Evolutionary conservation across 106 monocot genomes (phyloP), one percentile per base, ranked within the genome.

Genomic region (Apostasia ramifera): DNA sequence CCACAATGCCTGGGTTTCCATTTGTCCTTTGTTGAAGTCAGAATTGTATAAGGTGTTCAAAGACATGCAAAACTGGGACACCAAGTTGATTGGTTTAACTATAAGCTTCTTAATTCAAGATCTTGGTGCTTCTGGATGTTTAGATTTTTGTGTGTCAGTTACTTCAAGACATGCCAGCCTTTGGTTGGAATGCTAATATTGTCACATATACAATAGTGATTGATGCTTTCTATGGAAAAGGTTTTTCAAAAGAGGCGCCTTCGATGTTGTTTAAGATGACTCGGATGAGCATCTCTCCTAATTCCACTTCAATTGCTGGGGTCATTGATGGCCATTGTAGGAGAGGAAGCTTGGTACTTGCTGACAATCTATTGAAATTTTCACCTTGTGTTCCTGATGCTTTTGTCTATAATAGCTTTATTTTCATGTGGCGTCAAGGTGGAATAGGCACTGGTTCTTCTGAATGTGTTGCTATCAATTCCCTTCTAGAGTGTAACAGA

Each of bases 261-360:
- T 12, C 51, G 47, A 39, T 86, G 3, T 61, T 86, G 6, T 76
- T 70, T 55, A 86, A 76, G 67, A 66, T 80, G 73, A 55, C 70
- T 41, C 59, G 77, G 55, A 51, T 47, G 54, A 79, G 82, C 5
- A 45, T 76, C 49, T 48, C 38, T 52, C 61, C 57, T 0, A 82
- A 86, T 43, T 61, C 66, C 37, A 66, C 73, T 47, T 63, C 74
- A 44, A 44, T 77, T 59, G 60, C 86, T 52, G 76, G 76, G 37
- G 3, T 86, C 6, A 61, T 82, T 9, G 63, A 82, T 64, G 82
- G 82, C 26, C 82, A 82, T 46, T 86, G 86, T 76, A 86, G 79
- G 67, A 76, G 42, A 52, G 79, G 82, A 48, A 79, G 62, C 50
- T 68, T 77, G 67, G 26, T 40, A 4, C 70, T 76, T 26, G 86